These are phyloP conservation scores for Blastomyces gilchristii DNA, from an alignment of 2,329 filamentous ascomycete genomes.

Conservation along the genomic window DNA sequence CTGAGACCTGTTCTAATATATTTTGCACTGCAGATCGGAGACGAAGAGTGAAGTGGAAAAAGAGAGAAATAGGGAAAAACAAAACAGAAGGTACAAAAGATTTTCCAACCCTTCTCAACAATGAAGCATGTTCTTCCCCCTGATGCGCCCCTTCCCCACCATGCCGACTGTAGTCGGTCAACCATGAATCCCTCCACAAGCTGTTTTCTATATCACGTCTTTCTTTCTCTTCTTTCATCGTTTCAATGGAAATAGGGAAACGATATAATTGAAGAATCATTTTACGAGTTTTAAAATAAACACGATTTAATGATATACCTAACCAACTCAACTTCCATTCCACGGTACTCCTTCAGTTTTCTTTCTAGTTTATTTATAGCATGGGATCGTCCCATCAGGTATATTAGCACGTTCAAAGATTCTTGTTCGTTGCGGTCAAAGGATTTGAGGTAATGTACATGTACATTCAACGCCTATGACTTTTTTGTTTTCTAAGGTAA, in stretches of 20 bases:
- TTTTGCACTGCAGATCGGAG: slow-evolving; percentile 50
- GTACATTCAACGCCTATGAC: background rate
- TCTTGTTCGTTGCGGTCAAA: background rate
- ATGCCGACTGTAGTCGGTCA: background rate
- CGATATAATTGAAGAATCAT: background rate
- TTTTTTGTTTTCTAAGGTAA: background rate
- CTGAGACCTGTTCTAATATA: slow-evolving; percentile 26
- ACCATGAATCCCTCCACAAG: background rate
- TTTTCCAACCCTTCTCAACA: background rate
- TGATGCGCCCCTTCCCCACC: background rate
- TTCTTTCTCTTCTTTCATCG: background rate
- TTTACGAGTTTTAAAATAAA: background rate
- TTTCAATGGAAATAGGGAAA: slow-evolving; percentile 4
- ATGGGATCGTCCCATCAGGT: background rate
- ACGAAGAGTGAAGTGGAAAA: slow-evolving; percentile 37
- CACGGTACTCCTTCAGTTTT: background rate
- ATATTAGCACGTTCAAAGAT: background rate
- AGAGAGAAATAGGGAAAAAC: slow-evolving; percentile 20
- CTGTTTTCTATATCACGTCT: background rate
- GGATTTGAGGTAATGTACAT: background rate
- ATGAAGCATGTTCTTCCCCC: background rate
- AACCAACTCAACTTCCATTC: background rate
- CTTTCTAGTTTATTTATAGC: background rate
- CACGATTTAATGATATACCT: background rate
- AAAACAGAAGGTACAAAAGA: background rate